Base-by-base conservation (phyloP, 2,329 filamentous ascomycete genomes). In the Calonectria crousiana region DNA sequence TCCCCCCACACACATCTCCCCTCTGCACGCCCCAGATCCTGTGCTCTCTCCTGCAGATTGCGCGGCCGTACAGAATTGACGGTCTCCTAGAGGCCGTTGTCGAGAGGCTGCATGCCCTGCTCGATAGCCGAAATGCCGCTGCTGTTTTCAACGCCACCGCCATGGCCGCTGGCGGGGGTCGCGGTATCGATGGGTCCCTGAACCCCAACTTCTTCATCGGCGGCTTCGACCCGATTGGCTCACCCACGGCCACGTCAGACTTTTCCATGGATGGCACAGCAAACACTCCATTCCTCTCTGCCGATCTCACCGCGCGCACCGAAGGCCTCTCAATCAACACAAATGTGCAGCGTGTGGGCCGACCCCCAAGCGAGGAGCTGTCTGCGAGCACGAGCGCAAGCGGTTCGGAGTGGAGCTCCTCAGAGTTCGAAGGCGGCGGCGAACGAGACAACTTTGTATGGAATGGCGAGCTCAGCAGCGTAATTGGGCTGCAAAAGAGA, bases 71-170 rank as follows among this genome's bases (percentile, higher is more conserved):
- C 83, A 94, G 95, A 76, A 91, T 99, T 60, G 96, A 98, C 80
- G 97, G 97, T 0, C 90, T 99, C 2, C 88, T 98, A 1, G 97
- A 99, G 86, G 95, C 95, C 0, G 95, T 97, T 2, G 95, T 98
- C 13, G 95, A 98, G 84, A 92, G 96, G 10, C 89, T 99, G 0
- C 97, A 99, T 81, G 90, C 94, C 36, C 91, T 97, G 0, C 91
- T 99, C 5, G 97, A 99, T 83, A 97, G 95, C 62, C 91, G 96
- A 60, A 99, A 98, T 78, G 96, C 97, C 0, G 97, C 97, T 0
- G 97, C 97, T 8, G 96, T 99, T 0, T 99, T 99, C 88, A 99
- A 99, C 78, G 97, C 97, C 0, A 97, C 96, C 0, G 97, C 97
- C 68, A 98, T 98, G 97, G 97, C 96, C 0, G 97, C 97, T 1